Percentiles rank a stretch among this genome's conserved stretches.
Conservation (phyloP, 1,284 basidiomycete species). For the Boletus smithii region DNA sequence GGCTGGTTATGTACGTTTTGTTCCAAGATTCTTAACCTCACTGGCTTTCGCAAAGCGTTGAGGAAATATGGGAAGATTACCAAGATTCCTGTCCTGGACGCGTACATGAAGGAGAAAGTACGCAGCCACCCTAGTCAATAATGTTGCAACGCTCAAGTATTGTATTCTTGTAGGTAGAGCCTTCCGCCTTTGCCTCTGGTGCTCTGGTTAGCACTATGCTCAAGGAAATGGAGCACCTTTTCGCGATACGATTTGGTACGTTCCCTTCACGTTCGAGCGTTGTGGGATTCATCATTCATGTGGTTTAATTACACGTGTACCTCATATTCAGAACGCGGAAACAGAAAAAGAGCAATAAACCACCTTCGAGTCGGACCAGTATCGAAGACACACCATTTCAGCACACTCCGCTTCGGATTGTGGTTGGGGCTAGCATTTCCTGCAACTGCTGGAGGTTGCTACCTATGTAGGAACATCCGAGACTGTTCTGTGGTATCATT, state of each 20-base stretch:
- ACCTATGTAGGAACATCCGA: constrained; percentile 53
- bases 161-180: constrained; percentile 49
- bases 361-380: constrained; percentile 59
- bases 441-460: constrained; percentile 67
- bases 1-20: not conserved
- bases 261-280: not conserved
- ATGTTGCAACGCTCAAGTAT: not conserved
- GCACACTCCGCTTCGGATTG: constrained; percentile 73
- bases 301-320: not conserved
- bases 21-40: constrained; percentile 78
- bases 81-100: constrained; percentile 61
- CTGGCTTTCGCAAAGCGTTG: constrained; percentile 87
- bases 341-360: constrained; percentile 75
- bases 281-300: not conserved
- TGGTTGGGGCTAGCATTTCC: constrained; percentile 78
- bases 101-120: constrained; percentile 78
- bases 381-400: constrained; percentile 71
- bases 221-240: constrained; percentile 71
- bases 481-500: not conserved
- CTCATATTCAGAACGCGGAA: constrained; percentile 66
- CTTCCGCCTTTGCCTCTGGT: constrained; percentile 59
- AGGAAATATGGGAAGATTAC: constrained; percentile 94
- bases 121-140: not conserved
- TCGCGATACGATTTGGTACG: constrained; percentile 72
- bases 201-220: constrained; percentile 64